Conservation (phyloP, 1,284 basidiomycete genomes). For the Boletus smithii region DNA sequence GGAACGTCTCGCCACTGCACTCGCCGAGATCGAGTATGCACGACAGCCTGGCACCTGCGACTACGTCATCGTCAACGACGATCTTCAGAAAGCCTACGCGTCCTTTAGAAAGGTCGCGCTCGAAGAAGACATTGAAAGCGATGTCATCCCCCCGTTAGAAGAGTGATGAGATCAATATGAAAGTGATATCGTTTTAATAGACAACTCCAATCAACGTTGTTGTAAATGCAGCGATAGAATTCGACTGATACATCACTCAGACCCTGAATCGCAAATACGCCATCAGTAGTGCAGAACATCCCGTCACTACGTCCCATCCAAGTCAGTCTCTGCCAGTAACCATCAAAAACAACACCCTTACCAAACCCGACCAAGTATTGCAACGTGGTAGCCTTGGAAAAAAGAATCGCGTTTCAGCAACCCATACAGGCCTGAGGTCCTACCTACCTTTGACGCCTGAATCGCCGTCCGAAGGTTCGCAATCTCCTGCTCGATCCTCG, state of each 20-base stretch:
- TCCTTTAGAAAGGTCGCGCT: constrained; percentile 70
- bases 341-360: constrained; percentile 36
- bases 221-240: background rate
- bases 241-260: constrained; percentile 15
- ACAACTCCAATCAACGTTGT: background rate
- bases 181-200: constrained; percentile 14
- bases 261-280: constrained; percentile 75
- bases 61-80: constrained; percentile 88
- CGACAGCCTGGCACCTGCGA: constrained; percentile 74
- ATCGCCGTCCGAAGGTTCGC: constrained; percentile 87
- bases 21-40: constrained; percentile 86
- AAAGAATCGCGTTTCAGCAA: constrained; percentile 1
- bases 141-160: constrained; percentile 57
- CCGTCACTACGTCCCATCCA: constrained; percentile 56
- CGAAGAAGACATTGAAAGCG: constrained; percentile 54
- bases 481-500: constrained; percentile 96
- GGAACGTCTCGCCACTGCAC: constrained; percentile 77
- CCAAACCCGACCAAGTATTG: constrained; percentile 83
- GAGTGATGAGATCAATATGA: constrained; percentile 36
- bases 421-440: constrained; percentile 10
- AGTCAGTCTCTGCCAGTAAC: constrained; percentile 13
- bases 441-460: constrained; percentile 86
- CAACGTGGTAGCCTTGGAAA: constrained; percentile 67
- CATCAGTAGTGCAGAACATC: constrained; percentile 83
- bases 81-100: constrained; percentile 80